These are phyloP conservation scores for Cytospora piceae DNA, from an alignment of 2,329 filamentous ascomycete genomes.

Conservation along the genomic window DNA sequence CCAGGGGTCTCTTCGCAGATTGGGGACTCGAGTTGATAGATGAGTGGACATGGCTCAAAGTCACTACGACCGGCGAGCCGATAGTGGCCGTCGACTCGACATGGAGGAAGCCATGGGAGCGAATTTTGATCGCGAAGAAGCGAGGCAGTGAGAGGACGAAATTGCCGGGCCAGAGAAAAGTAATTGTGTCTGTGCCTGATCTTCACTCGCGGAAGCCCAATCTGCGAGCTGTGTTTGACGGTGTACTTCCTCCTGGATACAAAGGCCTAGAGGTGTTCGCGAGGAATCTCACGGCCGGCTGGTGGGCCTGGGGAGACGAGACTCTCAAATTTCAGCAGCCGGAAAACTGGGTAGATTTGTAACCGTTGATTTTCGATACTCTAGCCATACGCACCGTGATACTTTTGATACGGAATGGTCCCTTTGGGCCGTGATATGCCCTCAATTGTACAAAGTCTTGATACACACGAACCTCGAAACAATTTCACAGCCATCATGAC, in stretches of 20 bases:
- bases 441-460: conserved; percentile 22
- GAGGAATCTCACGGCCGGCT: conserved; percentile 71
- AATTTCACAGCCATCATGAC: conserved; percentile 7
- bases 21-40: conserved; percentile 69
- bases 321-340: conserved; percentile 69
- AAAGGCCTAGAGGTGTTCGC: conserved; percentile 76
- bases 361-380: conserved; percentile 31
- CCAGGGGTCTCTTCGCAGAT: conserved; percentile 57
- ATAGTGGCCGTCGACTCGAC: conserved; percentile 61
- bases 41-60: conserved; percentile 82
- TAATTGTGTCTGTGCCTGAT: conserved; percentile 73
- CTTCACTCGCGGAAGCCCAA: conserved; percentile 80
- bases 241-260: conserved; percentile 55
- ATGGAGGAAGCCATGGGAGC: conserved; percentile 79
- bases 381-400: conserved; percentile 4
- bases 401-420: not conserved
- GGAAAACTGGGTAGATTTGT: conserved; percentile 50
- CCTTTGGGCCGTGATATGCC: conserved; percentile 13
- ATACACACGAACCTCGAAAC: conserved; percentile 26
- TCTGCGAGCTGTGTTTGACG: conserved; percentile 62
- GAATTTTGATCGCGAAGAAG: conserved; percentile 64
- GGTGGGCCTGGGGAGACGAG: conserved; percentile 81
- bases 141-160: conserved; percentile 33
- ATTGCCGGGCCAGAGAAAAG: conserved; percentile 50
- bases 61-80: conserved; percentile 67